These are phyloP conservation scores for Rhododendron kiyosumense DNA, from an alignment of 148 eudicot species.

Conservation along the genomic window DNA sequence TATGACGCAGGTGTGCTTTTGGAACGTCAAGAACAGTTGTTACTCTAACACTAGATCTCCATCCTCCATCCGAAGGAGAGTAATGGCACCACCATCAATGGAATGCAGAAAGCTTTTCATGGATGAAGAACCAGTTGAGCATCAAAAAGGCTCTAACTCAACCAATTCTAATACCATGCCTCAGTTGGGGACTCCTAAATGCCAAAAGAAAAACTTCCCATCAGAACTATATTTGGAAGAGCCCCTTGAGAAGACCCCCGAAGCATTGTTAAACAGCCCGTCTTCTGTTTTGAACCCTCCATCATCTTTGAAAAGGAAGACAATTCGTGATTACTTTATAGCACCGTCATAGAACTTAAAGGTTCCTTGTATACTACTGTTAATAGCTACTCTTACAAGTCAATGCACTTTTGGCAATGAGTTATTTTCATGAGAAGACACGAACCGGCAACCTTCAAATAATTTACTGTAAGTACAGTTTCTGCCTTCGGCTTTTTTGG, in stretches of 20 bases:
- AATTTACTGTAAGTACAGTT: background rate
- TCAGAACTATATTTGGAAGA: conserved; percentile 30
- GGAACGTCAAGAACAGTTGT: conserved; percentile 59
- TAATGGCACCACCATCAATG: conserved; percentile 36
- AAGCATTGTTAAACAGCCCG: conserved; percentile 64
- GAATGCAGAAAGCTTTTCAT: conserved; percentile 35
- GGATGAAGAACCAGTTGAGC: conserved; percentile 21
- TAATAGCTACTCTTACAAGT: background rate
- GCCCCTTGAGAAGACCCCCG: conserved; percentile 49
- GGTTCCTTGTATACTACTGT: background rate
- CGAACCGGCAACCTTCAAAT: background rate
- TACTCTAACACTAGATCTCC: conserved; percentile 56
- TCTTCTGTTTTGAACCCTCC: conserved; percentile 80
- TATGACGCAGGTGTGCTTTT: conserved; percentile 60
- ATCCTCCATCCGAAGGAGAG: conserved; percentile 51
- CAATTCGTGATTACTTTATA: conserved; percentile 77
- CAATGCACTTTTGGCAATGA: background rate
- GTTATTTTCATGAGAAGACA: background rate
- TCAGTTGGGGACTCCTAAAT: conserved; percentile 52
- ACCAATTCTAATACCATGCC: conserved; percentile 27
- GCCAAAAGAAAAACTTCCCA: conserved; percentile 27
- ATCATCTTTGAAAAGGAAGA: conserved; percentile 70
- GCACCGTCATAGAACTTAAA: conserved; percentile 10
- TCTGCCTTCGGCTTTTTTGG: background rate
- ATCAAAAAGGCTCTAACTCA: conserved; percentile 15